Evolutionary conservation across 2,329 filamentous ascomycete genomes (phyloP), one percentile per base, ranked within the genome.

Genomic region (Botrytis squamosa): DNA sequence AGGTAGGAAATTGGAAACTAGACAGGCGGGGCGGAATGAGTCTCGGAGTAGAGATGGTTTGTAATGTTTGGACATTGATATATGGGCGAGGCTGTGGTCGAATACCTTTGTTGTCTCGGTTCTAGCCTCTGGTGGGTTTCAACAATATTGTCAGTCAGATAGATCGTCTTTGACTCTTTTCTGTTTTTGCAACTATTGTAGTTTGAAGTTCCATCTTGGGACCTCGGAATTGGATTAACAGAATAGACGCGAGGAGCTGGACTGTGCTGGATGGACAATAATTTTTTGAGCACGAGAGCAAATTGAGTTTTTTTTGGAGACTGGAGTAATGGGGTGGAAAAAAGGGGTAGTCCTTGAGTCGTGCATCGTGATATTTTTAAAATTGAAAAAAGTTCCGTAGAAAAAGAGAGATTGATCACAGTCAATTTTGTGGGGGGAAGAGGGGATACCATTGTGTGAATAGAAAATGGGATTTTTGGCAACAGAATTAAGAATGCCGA

Each of bases 1-100:
- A 29, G 49, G 25, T 68, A 46, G 46, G 36, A 68, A 55, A 68
- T 68, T 36, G 38, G n/a, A 40, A 55, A 55, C 36, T 55, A 55
- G 46, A 55, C 25, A 29, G 65, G 25, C 65, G 65, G 65, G 49
- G 46, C 49, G 46, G 46, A 57, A 38, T 68, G 65, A 52, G 42
- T 66, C 63, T 66, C 63, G 42, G 42, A 46, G 29, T 22, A 36
- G 25, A 42, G 49, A 57, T 57, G 66, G 66, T 57, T 68, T 68
- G 18, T 68, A 57, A 71, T 65, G 69, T 71, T 65, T 65, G 40
- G 62, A 71, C 60, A 52, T 73, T 36, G 72, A 63, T 65, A 46
- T 46, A 70, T 64, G 72, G 60, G 44, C 71, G 67, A 73, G 72
- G 72, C 72, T 73, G 57, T 60, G 59, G 33, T 73, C 22, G 59